Conservation (phyloP, 805 yeast genomes). For the Metschnikowia aberdeeniae region DNA sequence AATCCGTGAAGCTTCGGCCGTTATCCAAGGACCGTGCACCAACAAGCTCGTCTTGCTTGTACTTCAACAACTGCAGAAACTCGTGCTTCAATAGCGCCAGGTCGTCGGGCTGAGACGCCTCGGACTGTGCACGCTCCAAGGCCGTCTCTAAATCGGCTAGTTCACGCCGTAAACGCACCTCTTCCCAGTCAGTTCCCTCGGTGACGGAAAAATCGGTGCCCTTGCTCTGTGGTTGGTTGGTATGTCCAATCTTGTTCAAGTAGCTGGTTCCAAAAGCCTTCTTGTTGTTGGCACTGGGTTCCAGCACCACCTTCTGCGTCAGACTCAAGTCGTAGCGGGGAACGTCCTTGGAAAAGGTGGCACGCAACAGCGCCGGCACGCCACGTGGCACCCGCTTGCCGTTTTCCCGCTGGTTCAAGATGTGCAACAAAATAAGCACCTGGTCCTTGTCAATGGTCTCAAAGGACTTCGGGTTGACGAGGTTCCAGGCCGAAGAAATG, state of each 20-base stretch:
- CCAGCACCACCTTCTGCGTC: constrained; percentile 9
- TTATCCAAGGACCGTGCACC: constrained; percentile 9
- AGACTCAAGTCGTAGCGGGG: constrained; percentile 63
- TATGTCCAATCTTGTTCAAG: constrained; percentile 52
- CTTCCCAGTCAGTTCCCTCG: constrained; percentile 90
- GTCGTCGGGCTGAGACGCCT: constrained; percentile 13
- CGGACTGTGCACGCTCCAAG: constrained; percentile 46
- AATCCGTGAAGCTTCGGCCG: constrained; percentile 43
- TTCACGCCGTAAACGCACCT: constrained; percentile 75
- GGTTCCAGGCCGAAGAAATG: constrained; percentile 86
- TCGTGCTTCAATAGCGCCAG: constrained; percentile 49
- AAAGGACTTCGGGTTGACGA: constrained; percentile 85
- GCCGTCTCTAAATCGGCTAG: constrained; percentile 69
- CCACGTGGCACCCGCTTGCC: constrained; percentile 84
- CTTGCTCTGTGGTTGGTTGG: constrained; percentile 31
- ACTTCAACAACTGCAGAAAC: constrained; percentile 75
- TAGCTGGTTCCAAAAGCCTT: constrained; percentile 52
- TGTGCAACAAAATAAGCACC: constrained; percentile 81
- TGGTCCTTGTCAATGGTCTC: constrained; percentile 94
- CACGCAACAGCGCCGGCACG: constrained; percentile 90
- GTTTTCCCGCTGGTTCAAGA: constrained; percentile 82
- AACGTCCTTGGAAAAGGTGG: constrained; percentile 82
- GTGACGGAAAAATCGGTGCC: constrained; percentile 73
- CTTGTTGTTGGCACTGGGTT: constrained; percentile 19
- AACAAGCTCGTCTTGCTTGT: constrained; percentile 60